Percentiles rank a stretch among this genome's conserved stretches.
phyloP scores from a whole-genome alignment of 2,329 filamentous ascomycete species.

The Fusarium phyllophilum region DNA sequence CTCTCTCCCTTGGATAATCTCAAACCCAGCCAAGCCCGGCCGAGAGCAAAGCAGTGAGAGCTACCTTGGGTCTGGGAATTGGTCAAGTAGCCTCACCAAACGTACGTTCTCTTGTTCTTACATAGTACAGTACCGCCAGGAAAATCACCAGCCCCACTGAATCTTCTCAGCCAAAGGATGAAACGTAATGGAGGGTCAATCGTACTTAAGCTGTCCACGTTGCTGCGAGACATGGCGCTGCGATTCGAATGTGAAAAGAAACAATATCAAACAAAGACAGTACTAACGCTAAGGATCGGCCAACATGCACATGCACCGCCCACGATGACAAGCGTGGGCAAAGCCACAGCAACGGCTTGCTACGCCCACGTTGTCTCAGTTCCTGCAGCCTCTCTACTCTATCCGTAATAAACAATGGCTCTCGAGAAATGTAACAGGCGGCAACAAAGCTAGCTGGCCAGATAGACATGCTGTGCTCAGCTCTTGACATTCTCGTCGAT shows the following conservation, averaged over 20 bases:
- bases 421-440: constrained; percentile 23
- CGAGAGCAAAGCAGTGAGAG: constrained; percentile 16
- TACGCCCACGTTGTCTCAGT: constrained; percentile 35
- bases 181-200: constrained; percentile 30
- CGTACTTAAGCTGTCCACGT: constrained; percentile 35
- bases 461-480: constrained; percentile 21
- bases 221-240: constrained; percentile 40
- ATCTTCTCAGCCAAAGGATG: constrained; percentile 24
- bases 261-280: constrained; percentile 36
- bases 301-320: constrained; percentile 24
- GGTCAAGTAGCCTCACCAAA: constrained; percentile 20
- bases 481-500: constrained; percentile 30
- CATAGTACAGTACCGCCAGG: constrained; percentile 1
- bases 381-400: constrained; percentile 35
- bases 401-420: constrained; percentile 21
- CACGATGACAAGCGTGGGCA: constrained; percentile 19
- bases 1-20: constrained; percentile 34
- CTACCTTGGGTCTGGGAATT: constrained; percentile 9
- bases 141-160: constrained; percentile 21
- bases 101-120: constrained; percentile 14
- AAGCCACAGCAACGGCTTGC: constrained; percentile 36
- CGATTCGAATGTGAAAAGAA: constrained; percentile 31
- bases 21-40: constrained; percentile 26
- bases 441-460: constrained; percentile 14
- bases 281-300: constrained; percentile 24